Evolutionary conservation across 176 grass and related monocot genomes (phyloP).

Genomic region (Eleusine indica): DNA sequence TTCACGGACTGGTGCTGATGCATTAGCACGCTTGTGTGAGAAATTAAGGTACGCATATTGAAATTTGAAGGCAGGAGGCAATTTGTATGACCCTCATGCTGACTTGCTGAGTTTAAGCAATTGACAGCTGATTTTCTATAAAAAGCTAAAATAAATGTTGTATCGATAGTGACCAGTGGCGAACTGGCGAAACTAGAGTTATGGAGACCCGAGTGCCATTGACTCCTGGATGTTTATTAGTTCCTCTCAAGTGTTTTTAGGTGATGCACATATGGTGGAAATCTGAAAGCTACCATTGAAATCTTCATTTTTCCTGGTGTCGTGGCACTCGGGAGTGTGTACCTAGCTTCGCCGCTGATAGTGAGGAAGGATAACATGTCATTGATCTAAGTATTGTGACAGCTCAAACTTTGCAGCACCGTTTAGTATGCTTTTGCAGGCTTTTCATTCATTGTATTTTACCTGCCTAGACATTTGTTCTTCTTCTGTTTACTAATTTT

Average conservation of each 20-base stretch:
- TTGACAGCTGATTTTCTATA: slow-evolving; percentile 4
- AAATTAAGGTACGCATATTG: slow-evolving; percentile 60
- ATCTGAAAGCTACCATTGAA: too few species aligned
- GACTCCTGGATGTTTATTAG: too few species aligned
- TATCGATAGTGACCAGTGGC: background rate
- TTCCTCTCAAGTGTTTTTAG: too few species aligned
- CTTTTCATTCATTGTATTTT: slow-evolving; percentile 9
- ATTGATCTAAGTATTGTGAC: background rate
- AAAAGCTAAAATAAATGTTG: background rate
- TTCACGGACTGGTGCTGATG: slow-evolving; percentile 77
- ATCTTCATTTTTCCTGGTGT: too few species aligned
- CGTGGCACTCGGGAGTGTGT: too few species aligned
- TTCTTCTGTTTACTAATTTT: slow-evolving; percentile 17
- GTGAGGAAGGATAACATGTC: background rate
- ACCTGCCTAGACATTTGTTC: background rate
- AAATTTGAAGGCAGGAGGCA: background rate
- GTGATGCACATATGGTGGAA: too few species aligned
- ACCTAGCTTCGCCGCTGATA: background rate
- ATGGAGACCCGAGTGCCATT: too few species aligned
- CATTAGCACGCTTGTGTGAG: slow-evolving; percentile 81
- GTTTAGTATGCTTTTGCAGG: background rate
- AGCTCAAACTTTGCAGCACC: background rate
- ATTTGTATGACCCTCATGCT: background rate
- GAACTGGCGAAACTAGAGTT: too few species aligned
- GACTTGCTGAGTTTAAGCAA: background rate